Conservation (phyloP, 495 filamentous ascomycete species). For the Podospora pseudoanserina region DNA sequence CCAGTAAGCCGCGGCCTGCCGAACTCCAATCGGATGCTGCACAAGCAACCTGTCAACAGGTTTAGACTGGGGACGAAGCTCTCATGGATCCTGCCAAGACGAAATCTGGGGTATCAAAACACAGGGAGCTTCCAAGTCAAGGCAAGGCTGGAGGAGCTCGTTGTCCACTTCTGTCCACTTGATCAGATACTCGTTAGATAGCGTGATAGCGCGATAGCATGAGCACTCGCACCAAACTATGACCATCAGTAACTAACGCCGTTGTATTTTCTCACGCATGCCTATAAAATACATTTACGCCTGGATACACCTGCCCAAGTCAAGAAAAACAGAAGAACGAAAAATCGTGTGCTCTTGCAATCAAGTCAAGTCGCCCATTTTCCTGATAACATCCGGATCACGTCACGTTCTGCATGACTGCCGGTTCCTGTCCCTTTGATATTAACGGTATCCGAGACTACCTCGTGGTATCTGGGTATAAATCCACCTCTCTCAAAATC, state of each 20-base stretch:
- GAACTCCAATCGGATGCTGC: constrained; percentile 16
- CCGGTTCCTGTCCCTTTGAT: background rate
- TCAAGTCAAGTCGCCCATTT: constrained; percentile 2
- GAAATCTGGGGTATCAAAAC: constrained; percentile 11
- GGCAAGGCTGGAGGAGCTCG: constrained; percentile 1
- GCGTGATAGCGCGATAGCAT: background rate
- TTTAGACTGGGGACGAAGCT: constrained; percentile 2
- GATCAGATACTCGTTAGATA: constrained; percentile 3
- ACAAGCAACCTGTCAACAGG: constrained; percentile 11
- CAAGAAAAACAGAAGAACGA: constrained; percentile 14
- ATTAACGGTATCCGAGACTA: constrained; percentile 2
- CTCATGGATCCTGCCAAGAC: constrained; percentile 10
- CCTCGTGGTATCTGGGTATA: constrained; percentile 17
- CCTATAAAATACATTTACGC: constrained; percentile 25
- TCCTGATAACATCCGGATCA: background rate
- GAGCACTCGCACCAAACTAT: background rate
- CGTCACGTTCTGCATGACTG: background rate
- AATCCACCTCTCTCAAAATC: constrained; percentile 9
- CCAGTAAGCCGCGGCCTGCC: constrained; percentile 24
- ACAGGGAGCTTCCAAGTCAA: constrained; percentile 7
- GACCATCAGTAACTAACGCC: constrained; percentile 13
- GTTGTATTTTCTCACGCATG: constrained; percentile 21
- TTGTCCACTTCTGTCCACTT: constrained; percentile 3
- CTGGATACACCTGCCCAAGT: constrained; percentile 15
- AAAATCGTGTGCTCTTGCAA: background rate